phyloP scores from a whole-genome alignment of 768 basidiomycete species.

The Trametes villosa region DNA sequence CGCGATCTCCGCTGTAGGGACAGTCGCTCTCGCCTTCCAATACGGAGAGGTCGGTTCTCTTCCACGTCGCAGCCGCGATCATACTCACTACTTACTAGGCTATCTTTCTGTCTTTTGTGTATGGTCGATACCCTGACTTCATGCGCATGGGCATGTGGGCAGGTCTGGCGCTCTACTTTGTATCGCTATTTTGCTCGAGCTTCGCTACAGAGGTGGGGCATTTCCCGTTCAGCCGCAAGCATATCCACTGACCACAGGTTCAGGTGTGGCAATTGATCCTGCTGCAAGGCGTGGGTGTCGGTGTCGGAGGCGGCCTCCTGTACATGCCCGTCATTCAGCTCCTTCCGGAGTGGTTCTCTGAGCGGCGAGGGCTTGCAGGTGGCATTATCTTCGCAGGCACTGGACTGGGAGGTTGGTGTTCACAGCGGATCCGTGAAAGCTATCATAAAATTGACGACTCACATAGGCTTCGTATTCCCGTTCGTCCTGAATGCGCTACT shows the following conservation, averaged over 20 bases:
- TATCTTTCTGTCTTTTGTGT: conserved; percentile 11
- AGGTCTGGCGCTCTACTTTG: conserved; percentile 15
- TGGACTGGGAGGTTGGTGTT: conserved; percentile 18
- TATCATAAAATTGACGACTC: neutral
- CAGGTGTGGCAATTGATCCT: conserved; percentile 28
- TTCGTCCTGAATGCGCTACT: conserved; percentile 24
- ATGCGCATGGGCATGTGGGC: conserved; percentile 17
- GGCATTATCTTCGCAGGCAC: conserved; percentile 28
- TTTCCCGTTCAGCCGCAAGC: neutral
- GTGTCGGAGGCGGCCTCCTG: conserved; percentile 24
- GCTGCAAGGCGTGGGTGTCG: conserved; percentile 25
- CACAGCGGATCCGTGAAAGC: too few relatives aligned
- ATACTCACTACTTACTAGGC: neutral
- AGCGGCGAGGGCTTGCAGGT: conserved; percentile 24
- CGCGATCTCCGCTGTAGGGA: conserved; percentile 26
- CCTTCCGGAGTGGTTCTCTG: conserved; percentile 27
- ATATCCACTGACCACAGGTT: neutral
- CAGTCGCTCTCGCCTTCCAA: conserved; percentile 22
- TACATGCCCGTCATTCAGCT: conserved; percentile 21
- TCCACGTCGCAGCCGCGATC: neutral
- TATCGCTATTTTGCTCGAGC: conserved; percentile 19
- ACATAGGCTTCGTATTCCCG: conserved; percentile 24
- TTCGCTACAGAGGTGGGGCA: conserved; percentile 22
- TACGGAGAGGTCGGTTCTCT: conserved; percentile 24
- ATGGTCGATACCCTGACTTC: conserved; percentile 22